phyloP scores from a whole-genome alignment of 331 rosid species.

The Malus hybrid region DNA sequence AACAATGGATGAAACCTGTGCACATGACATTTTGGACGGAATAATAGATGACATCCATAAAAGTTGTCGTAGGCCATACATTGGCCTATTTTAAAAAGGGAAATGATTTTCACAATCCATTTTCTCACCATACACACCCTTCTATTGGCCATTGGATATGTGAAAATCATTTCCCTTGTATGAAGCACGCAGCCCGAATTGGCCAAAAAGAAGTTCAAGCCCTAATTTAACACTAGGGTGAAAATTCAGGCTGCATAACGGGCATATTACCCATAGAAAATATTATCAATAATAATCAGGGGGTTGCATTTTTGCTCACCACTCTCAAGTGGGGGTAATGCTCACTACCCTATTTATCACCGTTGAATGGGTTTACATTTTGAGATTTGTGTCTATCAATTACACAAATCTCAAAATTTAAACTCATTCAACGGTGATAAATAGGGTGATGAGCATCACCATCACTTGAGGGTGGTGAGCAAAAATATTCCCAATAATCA shows the following conservation, averaged over 20 bases:
- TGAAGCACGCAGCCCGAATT: not conserved
- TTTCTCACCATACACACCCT: not conserved
- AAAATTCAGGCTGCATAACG: not conserved
- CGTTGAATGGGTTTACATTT: too few relatives aligned
- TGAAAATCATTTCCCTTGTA: not conserved
- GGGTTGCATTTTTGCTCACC: not conserved
- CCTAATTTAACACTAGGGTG: not conserved
- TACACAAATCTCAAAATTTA: too few relatives aligned
- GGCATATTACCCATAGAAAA: not conserved
- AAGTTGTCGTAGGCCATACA: not conserved
- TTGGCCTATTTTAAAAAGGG: not conserved
- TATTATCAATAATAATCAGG: not conserved
- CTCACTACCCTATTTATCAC: too few relatives aligned
- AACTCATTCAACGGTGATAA: too few relatives aligned
- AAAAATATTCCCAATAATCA: too few relatives aligned
- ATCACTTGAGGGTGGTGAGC: too few relatives aligned
- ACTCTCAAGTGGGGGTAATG: too few relatives aligned
- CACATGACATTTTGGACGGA: not conserved
- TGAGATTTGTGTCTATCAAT: too few relatives aligned
- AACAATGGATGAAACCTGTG: not conserved
- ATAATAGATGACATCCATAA: not conserved
- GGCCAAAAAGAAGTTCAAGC: not conserved
- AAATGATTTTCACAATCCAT: not conserved
- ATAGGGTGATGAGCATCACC: too few relatives aligned
- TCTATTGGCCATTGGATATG: not conserved